phyloP scores from a whole-genome alignment of 148 eudicot species.

The Vaccinium myrtillus region DNA sequence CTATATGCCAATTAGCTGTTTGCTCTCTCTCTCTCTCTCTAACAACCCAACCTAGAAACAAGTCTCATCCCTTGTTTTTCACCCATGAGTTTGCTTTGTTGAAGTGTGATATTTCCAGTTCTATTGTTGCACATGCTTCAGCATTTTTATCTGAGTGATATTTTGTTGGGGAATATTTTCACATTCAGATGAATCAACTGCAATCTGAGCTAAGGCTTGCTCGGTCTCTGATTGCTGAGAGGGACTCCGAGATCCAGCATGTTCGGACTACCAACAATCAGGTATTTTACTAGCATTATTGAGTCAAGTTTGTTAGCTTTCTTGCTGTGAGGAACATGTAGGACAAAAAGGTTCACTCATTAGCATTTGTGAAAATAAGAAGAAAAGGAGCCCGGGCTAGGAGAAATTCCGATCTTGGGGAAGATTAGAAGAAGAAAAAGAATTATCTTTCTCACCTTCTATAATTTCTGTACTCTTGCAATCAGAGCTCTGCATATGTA shows the following conservation, averaged over 20 bases:
- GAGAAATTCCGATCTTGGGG: background rate
- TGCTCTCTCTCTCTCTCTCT: background rate
- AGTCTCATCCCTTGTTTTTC: background rate
- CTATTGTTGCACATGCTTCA: background rate
- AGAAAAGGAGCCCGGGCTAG: background rate
- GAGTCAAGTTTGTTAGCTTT: background rate
- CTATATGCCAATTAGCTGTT: background rate
- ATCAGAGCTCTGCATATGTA: background rate
- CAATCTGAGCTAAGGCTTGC: slow-evolving; percentile 94
- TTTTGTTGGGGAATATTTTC: slow-evolving; percentile 2
- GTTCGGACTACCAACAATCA: slow-evolving; percentile 83
- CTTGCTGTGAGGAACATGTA: background rate
- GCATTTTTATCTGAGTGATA: background rate
- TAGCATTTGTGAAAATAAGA: background rate
- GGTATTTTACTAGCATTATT: slow-evolving; percentile 35
- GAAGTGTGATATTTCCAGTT: background rate
- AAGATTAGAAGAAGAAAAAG: background rate
- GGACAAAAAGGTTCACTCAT: background rate
- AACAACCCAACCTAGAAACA: background rate
- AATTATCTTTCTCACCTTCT: background rate
- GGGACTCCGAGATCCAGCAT: slow-evolving; percentile 77
- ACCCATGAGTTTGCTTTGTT: background rate
- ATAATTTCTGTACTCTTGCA: background rate
- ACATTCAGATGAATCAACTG: slow-evolving; percentile 81
- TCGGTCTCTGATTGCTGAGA: slow-evolving; percentile 89